These are phyloP conservation scores for Tympanopsis confertula DNA, from an alignment of 2,329 filamentous ascomycete species.

Conservation along the genomic window DNA sequence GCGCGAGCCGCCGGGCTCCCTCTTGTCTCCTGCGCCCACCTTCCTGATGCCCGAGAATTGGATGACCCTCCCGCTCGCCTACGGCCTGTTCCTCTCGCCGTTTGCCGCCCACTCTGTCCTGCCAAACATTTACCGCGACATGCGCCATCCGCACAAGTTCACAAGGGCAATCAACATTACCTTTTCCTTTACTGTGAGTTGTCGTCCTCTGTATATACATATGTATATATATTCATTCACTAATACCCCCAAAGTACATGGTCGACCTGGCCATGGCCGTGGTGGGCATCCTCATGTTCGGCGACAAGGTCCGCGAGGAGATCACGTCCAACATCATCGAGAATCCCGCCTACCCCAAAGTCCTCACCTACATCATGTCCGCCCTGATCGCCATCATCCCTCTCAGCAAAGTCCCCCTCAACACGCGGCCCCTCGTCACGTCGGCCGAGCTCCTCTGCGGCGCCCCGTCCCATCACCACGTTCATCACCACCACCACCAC, in stretches of 20 bases:
- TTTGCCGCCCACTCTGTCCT: not conserved
- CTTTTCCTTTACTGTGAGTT: conserved; percentile 68
- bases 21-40: not conserved
- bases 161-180: conserved; percentile 63
- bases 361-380: conserved; percentile 68
- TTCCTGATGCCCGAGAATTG: not conserved
- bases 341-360: conserved; percentile 61
- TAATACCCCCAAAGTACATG: conserved; percentile 41
- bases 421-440: conserved; percentile 75
- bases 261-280: conserved; percentile 75
- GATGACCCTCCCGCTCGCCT: not conserved
- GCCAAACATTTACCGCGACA: conserved; percentile 45
- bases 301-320: conserved; percentile 74
- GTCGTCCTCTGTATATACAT: not conserved
- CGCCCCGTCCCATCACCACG: conserved; percentile 35
- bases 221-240: not conserved
- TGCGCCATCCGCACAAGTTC: conserved; percentile 72
- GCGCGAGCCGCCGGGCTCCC: not conserved
- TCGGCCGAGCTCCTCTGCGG: conserved; percentile 74
- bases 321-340: conserved; percentile 82
- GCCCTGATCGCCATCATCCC: conserved; percentile 86
- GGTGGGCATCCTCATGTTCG: conserved; percentile 87
- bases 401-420: conserved; percentile 86
- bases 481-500: conserved; percentile 14
- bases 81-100: not conserved